Conservation (phyloP, 371 early-diverging fungal species). For the Massospora cicadina region DNA sequence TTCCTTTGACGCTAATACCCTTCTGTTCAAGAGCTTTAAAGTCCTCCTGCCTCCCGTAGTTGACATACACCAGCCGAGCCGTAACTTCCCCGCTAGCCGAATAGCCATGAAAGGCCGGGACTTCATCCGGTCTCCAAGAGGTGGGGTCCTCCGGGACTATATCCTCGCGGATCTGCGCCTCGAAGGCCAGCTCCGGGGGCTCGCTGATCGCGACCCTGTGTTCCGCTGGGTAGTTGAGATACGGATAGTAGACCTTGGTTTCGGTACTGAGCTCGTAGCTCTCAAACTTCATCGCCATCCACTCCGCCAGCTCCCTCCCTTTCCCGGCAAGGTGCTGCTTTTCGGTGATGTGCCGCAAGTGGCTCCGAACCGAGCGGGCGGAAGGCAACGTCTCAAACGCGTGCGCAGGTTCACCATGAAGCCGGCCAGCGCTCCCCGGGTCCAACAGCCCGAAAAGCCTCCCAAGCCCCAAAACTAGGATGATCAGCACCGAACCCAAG, state of each 20-base stretch:
- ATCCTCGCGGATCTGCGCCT: constrained; percentile 6
- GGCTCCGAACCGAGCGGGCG: not conserved
- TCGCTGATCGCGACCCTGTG: not conserved
- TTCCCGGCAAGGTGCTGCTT: constrained; percentile 7
- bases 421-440: not conserved
- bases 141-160: not conserved
- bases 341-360: constrained; percentile 2
- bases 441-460: not conserved
- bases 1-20: not conserved
- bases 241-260: constrained; percentile 1
- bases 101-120: constrained; percentile 7
- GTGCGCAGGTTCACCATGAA: not conserved
- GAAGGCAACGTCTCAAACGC: constrained; percentile 3
- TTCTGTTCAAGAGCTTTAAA: not conserved
- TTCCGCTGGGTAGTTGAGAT: constrained; percentile 4
- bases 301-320: constrained; percentile 1
- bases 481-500: not conserved
- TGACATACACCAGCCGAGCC: constrained; percentile 3
- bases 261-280: constrained; percentile 1
- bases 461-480: not conserved
- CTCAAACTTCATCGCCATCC: not conserved
- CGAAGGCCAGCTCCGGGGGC: not conserved
- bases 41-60: constrained; percentile 7
- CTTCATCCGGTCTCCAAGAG: not conserved
- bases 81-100: constrained; percentile 2